Conservation (phyloP, 2,329 filamentous ascomycete genomes). For the Penicillium sp. region DNA sequence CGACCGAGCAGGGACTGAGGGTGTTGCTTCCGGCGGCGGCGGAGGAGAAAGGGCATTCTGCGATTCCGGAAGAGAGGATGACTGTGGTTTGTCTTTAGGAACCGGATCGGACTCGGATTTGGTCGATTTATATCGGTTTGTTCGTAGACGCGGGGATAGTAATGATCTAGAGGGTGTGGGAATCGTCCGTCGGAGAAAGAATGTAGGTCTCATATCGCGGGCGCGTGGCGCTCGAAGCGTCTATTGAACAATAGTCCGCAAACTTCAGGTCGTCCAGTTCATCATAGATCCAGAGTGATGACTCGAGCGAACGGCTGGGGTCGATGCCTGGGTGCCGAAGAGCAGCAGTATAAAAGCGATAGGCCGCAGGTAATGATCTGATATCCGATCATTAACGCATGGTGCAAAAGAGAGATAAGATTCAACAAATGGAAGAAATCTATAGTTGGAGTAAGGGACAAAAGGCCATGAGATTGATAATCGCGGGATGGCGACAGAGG, state of each 20-base stretch:
- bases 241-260: background rate
- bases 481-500: slow-evolving; percentile 7
- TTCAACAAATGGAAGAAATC: slow-evolving; percentile 1
- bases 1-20: slow-evolving; percentile 23
- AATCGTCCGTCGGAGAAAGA: slow-evolving; percentile 22
- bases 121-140: slow-evolving; percentile 22
- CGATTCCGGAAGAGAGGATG: background rate
- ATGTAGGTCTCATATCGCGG: slow-evolving; percentile 21
- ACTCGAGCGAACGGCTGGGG: background rate
- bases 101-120: slow-evolving; percentile 13
- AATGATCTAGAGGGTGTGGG: slow-evolving; percentile 12
- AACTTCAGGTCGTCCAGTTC: background rate
- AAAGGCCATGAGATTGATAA: slow-evolving; percentile 7
- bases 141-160: slow-evolving; percentile 16
- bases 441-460: background rate
- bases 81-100: slow-evolving; percentile 5
- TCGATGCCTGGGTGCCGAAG: background rate
- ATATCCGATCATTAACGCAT: background rate
- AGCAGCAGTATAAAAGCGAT: background rate
- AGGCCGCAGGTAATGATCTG: background rate
- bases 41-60: slow-evolving; percentile 26
- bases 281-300: background rate
- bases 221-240: slow-evolving; percentile 1
- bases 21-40: slow-evolving; percentile 20
- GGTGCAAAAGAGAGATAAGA: background rate